Evolutionary conservation across 306 rosid species (phyloP).

Genomic region (Castanea mollissima): DNA sequence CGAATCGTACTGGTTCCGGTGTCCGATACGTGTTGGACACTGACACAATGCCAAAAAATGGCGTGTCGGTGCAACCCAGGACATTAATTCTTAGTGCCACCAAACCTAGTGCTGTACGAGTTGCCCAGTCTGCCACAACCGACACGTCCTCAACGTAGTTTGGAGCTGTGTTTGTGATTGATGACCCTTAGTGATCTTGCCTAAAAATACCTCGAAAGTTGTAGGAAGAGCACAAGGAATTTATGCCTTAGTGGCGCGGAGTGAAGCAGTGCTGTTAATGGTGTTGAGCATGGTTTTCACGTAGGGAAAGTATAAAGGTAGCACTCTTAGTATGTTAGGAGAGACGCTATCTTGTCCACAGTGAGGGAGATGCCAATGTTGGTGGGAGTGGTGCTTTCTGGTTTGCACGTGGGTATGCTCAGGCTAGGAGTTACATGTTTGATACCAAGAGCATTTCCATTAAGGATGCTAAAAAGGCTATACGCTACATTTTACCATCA

Average conservation of each 20-base stretch:
- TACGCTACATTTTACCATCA: too few species aligned
- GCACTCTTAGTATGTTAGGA: not conserved
- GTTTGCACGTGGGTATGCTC: slow-evolving; percentile 54
- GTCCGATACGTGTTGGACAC: too few species aligned
- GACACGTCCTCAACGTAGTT: slow-evolving; percentile 29
- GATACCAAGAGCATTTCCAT: not conserved
- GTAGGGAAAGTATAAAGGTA: slow-evolving; percentile 44
- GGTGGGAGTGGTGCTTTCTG: slow-evolving; percentile 48
- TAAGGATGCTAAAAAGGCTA: too few species aligned
- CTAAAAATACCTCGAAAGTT: slow-evolving; percentile 24
- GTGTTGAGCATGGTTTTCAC: slow-evolving; percentile 26
- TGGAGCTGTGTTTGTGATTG: slow-evolving; percentile 35
- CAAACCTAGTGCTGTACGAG: slow-evolving; percentile 37
- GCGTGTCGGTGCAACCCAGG: slow-evolving; percentile 22
- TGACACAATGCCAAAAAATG: too few species aligned
- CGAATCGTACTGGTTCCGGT: too few species aligned
- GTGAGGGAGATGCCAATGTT: slow-evolving; percentile 47
- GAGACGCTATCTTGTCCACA: slow-evolving; percentile 3
- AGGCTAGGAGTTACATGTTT: slow-evolving; percentile 24
- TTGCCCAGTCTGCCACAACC: slow-evolving; percentile 33
- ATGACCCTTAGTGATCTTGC: slow-evolving; percentile 46
- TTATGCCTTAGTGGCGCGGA: slow-evolving; percentile 36
- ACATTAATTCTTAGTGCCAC: slow-evolving; percentile 36
- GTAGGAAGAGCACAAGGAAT: slow-evolving; percentile 61
- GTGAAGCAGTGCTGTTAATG: slow-evolving; percentile 34